Evolutionary conservation across 2,329 filamentous ascomycete species (phyloP).

Genomic region (Gliomastix tumulicola): DNA sequence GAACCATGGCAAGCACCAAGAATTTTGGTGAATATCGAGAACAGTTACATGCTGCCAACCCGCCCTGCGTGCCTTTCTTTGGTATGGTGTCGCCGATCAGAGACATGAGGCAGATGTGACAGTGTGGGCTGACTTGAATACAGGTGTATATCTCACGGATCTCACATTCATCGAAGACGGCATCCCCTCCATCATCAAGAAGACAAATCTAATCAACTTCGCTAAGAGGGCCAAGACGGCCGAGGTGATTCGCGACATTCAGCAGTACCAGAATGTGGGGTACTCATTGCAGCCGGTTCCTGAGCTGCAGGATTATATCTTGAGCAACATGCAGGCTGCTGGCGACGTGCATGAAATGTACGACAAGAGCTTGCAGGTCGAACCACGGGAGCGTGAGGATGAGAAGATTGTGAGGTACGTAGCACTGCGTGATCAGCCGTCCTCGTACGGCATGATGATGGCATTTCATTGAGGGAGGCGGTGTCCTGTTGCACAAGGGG

Average conservation of each 20-base stretch:
- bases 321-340: slow-evolving; percentile 92
- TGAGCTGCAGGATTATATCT: slow-evolving; percentile 93
- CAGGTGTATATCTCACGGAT: slow-evolving; percentile 93
- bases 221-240: slow-evolving; percentile 97
- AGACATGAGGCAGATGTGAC: too few species aligned
- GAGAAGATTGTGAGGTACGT: slow-evolving; percentile 98
- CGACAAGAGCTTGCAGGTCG: slow-evolving; percentile 87
- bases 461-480: too few species aligned
- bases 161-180: slow-evolving; percentile 98
- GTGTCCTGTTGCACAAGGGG: too few species aligned
- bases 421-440: slow-evolving; percentile 16
- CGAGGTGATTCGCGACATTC: slow-evolving; percentile 96
- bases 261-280: slow-evolving; percentile 97
- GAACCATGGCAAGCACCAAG: slow-evolving; percentile 93
- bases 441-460: slow-evolving; percentile 12
- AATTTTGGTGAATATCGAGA: slow-evolving; percentile 98
- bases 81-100: slow-evolving; percentile 52
- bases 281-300: slow-evolving; percentile 84
- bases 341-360: slow-evolving; percentile 99
- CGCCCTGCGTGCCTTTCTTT: slow-evolving; percentile 97
- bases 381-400: slow-evolving; percentile 93
- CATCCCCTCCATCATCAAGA: slow-evolving; percentile 93
- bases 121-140: too few species aligned
- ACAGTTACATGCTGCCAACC: slow-evolving; percentile 83
- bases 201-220: slow-evolving; percentile 96